Conservation (phyloP, 768 basidiomycete genomes). For the Dioszegia crocea region DNA sequence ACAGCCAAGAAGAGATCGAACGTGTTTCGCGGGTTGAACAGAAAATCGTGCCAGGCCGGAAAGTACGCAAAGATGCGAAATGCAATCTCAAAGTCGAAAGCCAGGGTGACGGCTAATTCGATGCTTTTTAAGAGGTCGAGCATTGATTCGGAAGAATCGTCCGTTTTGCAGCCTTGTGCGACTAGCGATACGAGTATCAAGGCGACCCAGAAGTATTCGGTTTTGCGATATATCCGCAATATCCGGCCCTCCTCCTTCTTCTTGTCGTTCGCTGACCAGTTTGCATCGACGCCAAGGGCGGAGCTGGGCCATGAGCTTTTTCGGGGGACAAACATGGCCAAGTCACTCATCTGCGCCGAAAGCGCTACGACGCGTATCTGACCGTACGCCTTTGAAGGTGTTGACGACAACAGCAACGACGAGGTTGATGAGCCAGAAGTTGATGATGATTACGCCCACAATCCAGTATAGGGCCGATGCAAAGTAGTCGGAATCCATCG, state of each 20-base stretch:
- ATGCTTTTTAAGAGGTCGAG: conserved; percentile 51
- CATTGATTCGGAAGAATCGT: conserved; percentile 15
- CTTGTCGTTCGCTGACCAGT: conserved; percentile 29
- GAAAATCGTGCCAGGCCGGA: conserved; percentile 79
- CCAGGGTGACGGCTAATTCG: conserved; percentile 72
- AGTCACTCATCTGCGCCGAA: conserved; percentile 66
- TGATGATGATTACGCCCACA: conserved; percentile 73
- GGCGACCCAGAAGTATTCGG: conserved; percentile 40
- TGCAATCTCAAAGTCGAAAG: conserved; percentile 83
- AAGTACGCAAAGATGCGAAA: conserved; percentile 66
- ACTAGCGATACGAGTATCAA: conserved; percentile 33
- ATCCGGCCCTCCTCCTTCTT: conserved; percentile 11
- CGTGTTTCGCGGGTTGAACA: conserved; percentile 60
- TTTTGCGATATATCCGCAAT: conserved; percentile 30
- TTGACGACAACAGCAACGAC: conserved; percentile 95
- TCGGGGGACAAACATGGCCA: neutral
- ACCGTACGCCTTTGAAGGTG: conserved; percentile 80
- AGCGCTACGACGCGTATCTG: conserved; percentile 81
- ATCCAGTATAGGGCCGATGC: conserved; percentile 85
- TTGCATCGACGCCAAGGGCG: conserved; percentile 26
- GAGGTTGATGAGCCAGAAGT: conserved; percentile 80
- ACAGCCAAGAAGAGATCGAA: conserved; percentile 74
- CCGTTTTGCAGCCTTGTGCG: conserved; percentile 33
- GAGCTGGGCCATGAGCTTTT: conserved; percentile 9
- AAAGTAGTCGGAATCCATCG: conserved; percentile 86